Conservation (phyloP, 768 basidiomycete genomes). For the Amanita muscaria region DNA sequence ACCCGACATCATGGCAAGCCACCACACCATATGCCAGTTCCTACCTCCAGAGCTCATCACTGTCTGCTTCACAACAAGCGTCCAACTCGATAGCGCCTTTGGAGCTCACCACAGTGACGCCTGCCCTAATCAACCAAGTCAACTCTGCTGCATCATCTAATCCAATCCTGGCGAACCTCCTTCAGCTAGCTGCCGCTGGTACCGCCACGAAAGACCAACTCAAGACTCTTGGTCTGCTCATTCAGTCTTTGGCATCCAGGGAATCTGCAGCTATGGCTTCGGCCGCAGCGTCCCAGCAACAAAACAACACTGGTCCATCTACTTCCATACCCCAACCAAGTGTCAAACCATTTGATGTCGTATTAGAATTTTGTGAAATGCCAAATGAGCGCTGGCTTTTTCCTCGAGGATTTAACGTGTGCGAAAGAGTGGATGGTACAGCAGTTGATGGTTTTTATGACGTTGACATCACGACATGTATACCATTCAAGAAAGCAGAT, state of each 20-base stretch:
- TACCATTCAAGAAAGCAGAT: constrained; percentile 32
- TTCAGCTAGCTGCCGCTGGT: constrained; percentile 56
- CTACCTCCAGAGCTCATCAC: constrained; percentile 10
- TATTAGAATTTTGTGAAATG: constrained; percentile 61
- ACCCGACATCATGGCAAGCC: constrained; percentile 3
- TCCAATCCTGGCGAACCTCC: constrained; percentile 56
- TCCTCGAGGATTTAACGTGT: constrained; percentile 49
- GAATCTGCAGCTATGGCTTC: constrained; percentile 13
- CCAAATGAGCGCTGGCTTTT: constrained; percentile 59
- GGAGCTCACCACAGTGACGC: constrained; percentile 41
- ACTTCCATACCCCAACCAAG: constrained; percentile 17
- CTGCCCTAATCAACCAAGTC: constrained; percentile 53
- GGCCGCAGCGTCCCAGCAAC: constrained; percentile 10
- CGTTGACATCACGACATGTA: constrained; percentile 33
- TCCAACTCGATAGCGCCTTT: constrained; percentile 32
- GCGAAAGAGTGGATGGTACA: constrained; percentile 27
- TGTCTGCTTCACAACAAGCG: constrained; percentile 16
- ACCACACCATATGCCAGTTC: constrained; percentile 9
- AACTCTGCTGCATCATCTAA: constrained; percentile 57
- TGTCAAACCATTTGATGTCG: constrained; percentile 58
- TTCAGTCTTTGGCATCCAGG: constrained; percentile 50
- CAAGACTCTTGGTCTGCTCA: constrained; percentile 62
- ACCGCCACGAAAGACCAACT: constrained; percentile 56
- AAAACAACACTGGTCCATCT: constrained; percentile 8
- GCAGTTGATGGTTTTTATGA: constrained; percentile 17